These are phyloP conservation scores for Pelomyxa schiedti DNA, from an alignment of 78 protist species.

Conservation along the genomic window DNA sequence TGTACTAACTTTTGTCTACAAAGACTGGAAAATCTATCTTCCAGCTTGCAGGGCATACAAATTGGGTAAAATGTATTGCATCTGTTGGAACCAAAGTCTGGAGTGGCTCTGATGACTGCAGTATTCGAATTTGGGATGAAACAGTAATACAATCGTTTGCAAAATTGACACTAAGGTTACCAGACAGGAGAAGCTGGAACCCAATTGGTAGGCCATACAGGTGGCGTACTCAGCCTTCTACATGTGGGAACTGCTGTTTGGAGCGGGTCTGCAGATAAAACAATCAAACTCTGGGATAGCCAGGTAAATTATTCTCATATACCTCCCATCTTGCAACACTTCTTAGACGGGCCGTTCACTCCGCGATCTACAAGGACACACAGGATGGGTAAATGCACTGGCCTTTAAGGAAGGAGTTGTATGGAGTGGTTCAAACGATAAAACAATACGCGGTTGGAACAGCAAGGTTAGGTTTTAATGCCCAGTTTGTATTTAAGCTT, in stretches of 20 bases:
- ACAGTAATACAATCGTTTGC: too few relatives aligned
- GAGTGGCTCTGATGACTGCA: background rate
- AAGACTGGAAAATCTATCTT: background rate
- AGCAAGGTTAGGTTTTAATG: too few relatives aligned
- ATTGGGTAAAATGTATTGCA: background rate
- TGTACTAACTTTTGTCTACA: too few relatives aligned
- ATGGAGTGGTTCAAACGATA: background rate
- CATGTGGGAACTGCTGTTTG: conserved; percentile 29
- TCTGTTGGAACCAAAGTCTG: background rate
- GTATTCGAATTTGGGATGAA: background rate
- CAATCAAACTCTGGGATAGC: conserved; percentile 49
- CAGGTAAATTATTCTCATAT: too few relatives aligned
- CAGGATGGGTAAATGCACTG: background rate
- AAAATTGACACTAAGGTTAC: too few relatives aligned
- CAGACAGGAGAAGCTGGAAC: too few relatives aligned
- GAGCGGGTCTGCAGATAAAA: conserved; percentile 46
- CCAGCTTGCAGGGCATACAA: background rate
- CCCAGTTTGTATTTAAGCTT: too few relatives aligned
- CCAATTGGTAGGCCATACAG: background rate
- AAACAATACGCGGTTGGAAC: background rate
- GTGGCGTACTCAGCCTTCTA: background rate
- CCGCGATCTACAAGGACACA: background rate
- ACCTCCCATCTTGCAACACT: too few relatives aligned
- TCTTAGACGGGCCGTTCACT: background rate
- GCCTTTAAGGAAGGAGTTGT: background rate